These are phyloP conservation scores for Magnaporthiopsis poae DNA, from an alignment of 2,329 filamentous ascomycete genomes.

Conservation along the genomic window DNA sequence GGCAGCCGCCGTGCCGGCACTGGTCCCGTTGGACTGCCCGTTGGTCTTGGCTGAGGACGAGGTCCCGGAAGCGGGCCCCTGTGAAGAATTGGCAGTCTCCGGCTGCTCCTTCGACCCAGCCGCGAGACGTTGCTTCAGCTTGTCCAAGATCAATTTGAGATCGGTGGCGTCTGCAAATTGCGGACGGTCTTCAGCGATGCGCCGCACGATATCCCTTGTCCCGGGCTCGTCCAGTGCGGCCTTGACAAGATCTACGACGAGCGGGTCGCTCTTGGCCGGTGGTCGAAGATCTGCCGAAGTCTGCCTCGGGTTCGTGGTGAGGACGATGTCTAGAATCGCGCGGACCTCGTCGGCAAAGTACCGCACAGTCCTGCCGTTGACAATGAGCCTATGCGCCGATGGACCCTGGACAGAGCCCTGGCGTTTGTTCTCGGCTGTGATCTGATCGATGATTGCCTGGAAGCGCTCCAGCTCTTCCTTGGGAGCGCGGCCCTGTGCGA, in stretches of 20 bases:
- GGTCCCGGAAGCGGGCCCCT: not conserved
- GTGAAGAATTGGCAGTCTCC: not conserved
- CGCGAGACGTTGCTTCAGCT: slow-evolving; percentile 31
- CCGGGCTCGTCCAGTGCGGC: slow-evolving; percentile 43
- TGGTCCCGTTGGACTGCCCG: slow-evolving; percentile 21
- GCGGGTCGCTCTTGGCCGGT: slow-evolving; percentile 43
- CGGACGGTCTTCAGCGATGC: slow-evolving; percentile 42
- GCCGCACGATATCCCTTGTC: slow-evolving; percentile 40
- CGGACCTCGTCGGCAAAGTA: slow-evolving; percentile 52
- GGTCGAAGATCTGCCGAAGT: slow-evolving; percentile 42
- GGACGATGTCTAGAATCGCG: slow-evolving; percentile 47
- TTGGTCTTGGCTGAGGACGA: slow-evolving; percentile 17
- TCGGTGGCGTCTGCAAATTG: slow-evolving; percentile 44
- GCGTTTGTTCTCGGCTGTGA: slow-evolving; percentile 51
- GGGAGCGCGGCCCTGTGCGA: slow-evolving; percentile 64
- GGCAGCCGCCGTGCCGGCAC: slow-evolving; percentile 11
- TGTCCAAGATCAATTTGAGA: slow-evolving; percentile 43
- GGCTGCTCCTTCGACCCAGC: not conserved
- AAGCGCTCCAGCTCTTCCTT: slow-evolving; percentile 64
- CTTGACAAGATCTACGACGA: slow-evolving; percentile 49
- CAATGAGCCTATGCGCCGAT: slow-evolving; percentile 43
- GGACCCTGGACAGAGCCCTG: slow-evolving; percentile 42
- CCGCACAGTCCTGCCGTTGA: slow-evolving; percentile 46
- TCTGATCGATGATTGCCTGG: slow-evolving; percentile 70
- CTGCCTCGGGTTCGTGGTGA: slow-evolving; percentile 49